Percentiles rank a stretch among this genome's conserved stretches.
Evolutionary conservation across 2,329 filamentous ascomycete genomes (phyloP).

Genomic region (Tolypocladium pustulatum): DNA sequence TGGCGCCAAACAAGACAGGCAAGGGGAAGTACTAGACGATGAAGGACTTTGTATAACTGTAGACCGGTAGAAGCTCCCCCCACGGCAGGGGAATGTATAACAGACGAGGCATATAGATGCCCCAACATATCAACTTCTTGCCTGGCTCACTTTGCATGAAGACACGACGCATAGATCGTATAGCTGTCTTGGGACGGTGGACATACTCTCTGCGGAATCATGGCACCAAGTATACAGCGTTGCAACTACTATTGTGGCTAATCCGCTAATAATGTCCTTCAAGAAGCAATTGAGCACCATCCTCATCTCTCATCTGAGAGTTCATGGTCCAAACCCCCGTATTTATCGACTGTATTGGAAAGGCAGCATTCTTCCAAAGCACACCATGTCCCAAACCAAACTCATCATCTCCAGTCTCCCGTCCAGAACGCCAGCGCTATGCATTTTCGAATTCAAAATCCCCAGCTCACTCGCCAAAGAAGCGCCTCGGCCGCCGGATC

Average conservation of each 20-base stretch:
- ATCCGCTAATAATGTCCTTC: not conserved
- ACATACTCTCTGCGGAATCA: too few relatives aligned
- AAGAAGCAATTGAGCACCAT: not conserved
- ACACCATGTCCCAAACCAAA: not conserved
- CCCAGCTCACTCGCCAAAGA: not conserved
- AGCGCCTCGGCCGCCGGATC: not conserved
- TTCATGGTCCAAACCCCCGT: not conserved
- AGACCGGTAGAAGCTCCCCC: not conserved
- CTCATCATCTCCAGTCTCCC: not conserved
- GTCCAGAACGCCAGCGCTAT: slow-evolving; percentile 32
- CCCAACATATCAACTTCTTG: not conserved
- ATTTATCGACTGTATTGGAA: not conserved
- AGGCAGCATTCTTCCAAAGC: not conserved
- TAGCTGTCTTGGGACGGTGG: too few relatives aligned
- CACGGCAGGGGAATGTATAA: not conserved
- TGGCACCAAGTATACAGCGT: not conserved
- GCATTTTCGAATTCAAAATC: slow-evolving; percentile 9
- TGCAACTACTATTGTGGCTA: not conserved
- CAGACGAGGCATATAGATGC: not conserved
- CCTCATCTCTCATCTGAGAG: not conserved
- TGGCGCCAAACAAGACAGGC: slow-evolving; percentile 9
- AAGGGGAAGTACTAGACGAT: not conserved
- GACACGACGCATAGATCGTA: not conserved
- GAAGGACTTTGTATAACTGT: not conserved
- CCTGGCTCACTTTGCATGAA: not conserved